Evolutionary conservation across 345 rosid genomes (phyloP).

Genomic region (Hirschfeldia incana): DNA sequence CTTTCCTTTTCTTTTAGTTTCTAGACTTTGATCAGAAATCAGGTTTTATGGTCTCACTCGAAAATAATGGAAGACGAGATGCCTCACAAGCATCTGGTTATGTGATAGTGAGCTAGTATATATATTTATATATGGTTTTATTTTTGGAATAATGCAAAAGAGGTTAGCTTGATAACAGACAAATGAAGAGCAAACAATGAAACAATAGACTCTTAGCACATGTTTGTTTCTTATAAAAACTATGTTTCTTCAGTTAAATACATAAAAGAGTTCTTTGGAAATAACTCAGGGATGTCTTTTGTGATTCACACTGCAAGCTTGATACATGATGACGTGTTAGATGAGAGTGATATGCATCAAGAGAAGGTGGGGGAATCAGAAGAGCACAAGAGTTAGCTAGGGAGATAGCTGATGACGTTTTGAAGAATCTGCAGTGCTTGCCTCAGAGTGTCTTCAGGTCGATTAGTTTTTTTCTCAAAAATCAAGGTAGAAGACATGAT

Average conservation of each 20-base stretch:
- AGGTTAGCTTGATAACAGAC: neutral
- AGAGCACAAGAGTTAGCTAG: constrained; percentile 70
- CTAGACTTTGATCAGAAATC: neutral
- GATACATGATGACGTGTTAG: constrained; percentile 92
- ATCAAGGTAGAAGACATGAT: neutral
- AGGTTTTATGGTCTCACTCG: neutral
- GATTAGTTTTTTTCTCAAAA: constrained; percentile 29
- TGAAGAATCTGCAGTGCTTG: constrained; percentile 62
- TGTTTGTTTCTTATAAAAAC: neutral
- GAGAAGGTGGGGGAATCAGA: constrained; percentile 23
- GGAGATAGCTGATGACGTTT: constrained; percentile 64
- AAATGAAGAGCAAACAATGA: neutral
- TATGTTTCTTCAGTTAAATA: neutral
- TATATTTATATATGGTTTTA: neutral
- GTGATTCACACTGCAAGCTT: constrained; percentile 83
- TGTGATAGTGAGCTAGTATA: neutral
- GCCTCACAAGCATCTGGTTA: too few relatives aligned
- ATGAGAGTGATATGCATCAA: constrained; percentile 84
- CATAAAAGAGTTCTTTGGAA: neutral
- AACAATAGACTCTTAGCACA: neutral
- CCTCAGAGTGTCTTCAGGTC: constrained; percentile 52
- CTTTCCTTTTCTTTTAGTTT: too few relatives aligned
- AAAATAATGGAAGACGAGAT: too few relatives aligned
- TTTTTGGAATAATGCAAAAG: neutral
- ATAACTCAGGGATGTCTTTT: neutral